Evolutionary conservation across 805 yeast genomes (phyloP).

Genomic region (Alloascoidea africana): DNA sequence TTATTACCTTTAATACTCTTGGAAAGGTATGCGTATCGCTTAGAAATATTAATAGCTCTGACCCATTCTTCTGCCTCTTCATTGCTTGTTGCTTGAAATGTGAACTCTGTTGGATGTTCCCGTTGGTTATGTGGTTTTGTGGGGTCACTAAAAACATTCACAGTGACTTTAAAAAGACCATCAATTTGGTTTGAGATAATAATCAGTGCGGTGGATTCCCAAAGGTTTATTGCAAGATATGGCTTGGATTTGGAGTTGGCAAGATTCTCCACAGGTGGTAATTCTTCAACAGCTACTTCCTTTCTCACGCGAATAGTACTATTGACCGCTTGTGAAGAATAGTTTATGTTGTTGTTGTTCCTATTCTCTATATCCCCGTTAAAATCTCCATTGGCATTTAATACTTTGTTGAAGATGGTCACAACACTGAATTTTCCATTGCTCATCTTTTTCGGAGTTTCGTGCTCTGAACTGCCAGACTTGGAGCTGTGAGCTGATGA

Average conservation of each 20-base stretch:
- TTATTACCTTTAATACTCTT: conserved; percentile 3
- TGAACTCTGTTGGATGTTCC: conserved; percentile 23
- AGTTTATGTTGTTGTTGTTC: background rate
- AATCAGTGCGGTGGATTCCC: background rate
- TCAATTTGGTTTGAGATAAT: background rate
- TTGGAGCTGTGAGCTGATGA: background rate
- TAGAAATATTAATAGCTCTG: conserved; percentile 14
- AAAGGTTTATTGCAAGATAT: conserved; percentile 18
- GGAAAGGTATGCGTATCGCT: conserved; percentile 15
- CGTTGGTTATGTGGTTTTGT: too few species aligned
- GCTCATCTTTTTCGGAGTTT: too few species aligned
- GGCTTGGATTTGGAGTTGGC: conserved; percentile 40
- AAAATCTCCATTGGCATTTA: too few species aligned
- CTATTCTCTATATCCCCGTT: background rate
- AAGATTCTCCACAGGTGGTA: conserved; percentile 37
- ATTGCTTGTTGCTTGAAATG: conserved; percentile 49
- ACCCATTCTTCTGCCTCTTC: conserved; percentile 68
- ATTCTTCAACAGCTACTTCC: conserved; percentile 31
- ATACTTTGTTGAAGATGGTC: background rate
- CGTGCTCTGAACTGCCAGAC: too few species aligned
- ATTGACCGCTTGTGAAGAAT: conserved; percentile 25
- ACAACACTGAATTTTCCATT: background rate
- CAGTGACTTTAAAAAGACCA: background rate
- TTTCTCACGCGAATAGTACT: too few species aligned
- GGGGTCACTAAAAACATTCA: background rate